Base-by-base conservation (phyloP, 2,329 filamentous ascomycete genomes). In the Aspergillus novoparasiticus region DNA sequence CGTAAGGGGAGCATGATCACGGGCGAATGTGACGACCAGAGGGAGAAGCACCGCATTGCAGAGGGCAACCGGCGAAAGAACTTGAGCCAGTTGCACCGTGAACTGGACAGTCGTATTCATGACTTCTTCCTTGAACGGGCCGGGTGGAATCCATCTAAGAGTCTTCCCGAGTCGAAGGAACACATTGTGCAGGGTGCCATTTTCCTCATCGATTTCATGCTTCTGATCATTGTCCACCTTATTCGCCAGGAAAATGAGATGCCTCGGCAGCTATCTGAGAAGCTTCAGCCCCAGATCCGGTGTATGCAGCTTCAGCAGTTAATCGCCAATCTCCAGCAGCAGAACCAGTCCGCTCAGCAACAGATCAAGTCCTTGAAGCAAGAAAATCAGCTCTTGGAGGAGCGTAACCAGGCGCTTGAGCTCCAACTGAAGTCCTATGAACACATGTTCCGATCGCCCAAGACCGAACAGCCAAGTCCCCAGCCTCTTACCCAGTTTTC, bases 21-120 rank as follows among this genome's bases (percentile, higher is more conserved):
- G 9, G 65, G 63, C 9, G 76, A 78, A 39, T 66, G 66, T 19
- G 76, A 78, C 63, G 76, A 78, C 53, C 76, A 79, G 68, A 71
- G 76, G 9, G 76, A 79, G 64, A 79, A 78, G 69, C 77, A 79
- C 65, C 75, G 77, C 28, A 76, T 79, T 34, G 77, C 77, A 8
- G 77, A 79, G 67, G 76, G 76, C 36, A 78, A 78, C 62, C 72
- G 77, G 23, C 75, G 77, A 26, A 78, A 78, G 68, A 79, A 78
- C 61, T 74, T 79, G 3, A 79, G 77, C 66, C 73, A 77, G 64
- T 66, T 78, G 28, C 75, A 78, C 59, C 75, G 75, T 19, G 75
- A 78, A 61, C 60, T 79, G 21, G 76, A 79, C 59, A 72, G 71
- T 64, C 75, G 76, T 4, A 73, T 79, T 41, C 75, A 77, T 56